Evolutionary conservation across 1,139 yeast species (phyloP), one percentile per base, ranked within the genome.

Genomic region (Pichia sp.): DNA sequence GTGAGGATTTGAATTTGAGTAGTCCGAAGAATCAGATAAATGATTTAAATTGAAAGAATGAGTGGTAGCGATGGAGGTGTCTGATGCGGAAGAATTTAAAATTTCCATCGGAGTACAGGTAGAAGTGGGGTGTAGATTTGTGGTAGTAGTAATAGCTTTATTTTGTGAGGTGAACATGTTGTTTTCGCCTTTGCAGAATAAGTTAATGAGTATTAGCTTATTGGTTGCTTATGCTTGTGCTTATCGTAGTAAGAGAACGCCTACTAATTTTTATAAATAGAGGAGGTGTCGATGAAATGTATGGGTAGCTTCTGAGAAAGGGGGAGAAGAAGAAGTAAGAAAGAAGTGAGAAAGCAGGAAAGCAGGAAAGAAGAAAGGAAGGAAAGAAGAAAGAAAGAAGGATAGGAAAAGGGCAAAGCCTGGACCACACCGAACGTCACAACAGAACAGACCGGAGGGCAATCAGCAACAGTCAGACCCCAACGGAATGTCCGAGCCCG

Each of bases 1-100:
- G 5, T 21, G 14, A 7, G 50, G 44, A 18, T 45, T 45, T 4
- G 51, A 44, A 10, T 19, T 6, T 7, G 50, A 47, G 21, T 38
- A 42, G 10, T 39, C 43, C 3, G 45, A 41, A 2, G 45, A 38
- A 19, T 33, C 37, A n/a, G 47, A 38, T n/a, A 42, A 29, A n/a
- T 31, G 36, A 22, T 35, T 37, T n/a, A n/a, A n/a, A n/a, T n/a
- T n/a, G n/a, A n/a, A n/a, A n/a, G n/a, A 6, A 26, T 21, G 22
- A 28, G 14, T 24, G 27, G 23, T 6, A 6, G 23, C 9, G 9
- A 21, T 21, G n/a, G 31, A 37, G 4, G 37, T 19, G 7, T 37
- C 35, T 2, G 41, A 39, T 4, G 41, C 30, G 5, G 38, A 37
- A 13, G 38, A 29, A 24, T 9, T 7, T n/a, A 37, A 29, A 4